Percentiles rank a stretch among this genome's conserved stretches.
These are phyloP conservation scores for Oryza glumipatula DNA, from an alignment of 176 grass and related monocot species.

Conservation along the genomic window DNA sequence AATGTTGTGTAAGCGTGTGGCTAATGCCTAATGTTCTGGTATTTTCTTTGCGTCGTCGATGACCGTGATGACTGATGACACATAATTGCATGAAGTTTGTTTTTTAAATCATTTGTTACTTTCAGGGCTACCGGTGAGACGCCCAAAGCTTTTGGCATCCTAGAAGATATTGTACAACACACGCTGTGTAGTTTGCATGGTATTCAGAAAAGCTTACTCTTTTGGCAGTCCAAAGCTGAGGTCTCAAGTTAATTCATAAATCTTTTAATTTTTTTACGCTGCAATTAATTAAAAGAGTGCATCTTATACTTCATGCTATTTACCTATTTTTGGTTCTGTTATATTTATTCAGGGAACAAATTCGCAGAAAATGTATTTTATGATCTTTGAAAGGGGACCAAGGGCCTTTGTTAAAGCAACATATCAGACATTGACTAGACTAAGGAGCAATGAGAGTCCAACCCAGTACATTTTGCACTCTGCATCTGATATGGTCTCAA, in stretches of 20 bases:
- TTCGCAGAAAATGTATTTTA: constrained; percentile 82
- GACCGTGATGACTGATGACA: neutral
- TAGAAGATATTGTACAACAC: constrained; percentile 79
- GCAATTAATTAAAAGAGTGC: neutral
- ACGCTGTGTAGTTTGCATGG: constrained; percentile 63
- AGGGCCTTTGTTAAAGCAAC: constrained; percentile 69
- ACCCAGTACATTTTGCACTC: constrained; percentile 59
- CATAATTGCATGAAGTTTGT: neutral
- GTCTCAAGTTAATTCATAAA: constrained; percentile 40
- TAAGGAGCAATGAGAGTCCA: constrained; percentile 50
- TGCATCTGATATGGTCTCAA: constrained; percentile 77
- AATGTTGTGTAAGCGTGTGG: neutral
- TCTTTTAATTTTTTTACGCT: neutral
- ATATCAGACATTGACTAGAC: constrained; percentile 55
- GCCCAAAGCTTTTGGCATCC: constrained; percentile 61
- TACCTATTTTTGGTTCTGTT: constrained; percentile 38
- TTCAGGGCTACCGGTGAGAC: constrained; percentile 59
- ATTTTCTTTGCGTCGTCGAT: neutral
- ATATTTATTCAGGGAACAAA: constrained; percentile 54
- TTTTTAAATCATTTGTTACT: neutral
- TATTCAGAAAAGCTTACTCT: constrained; percentile 89
- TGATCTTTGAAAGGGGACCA: constrained; percentile 94
- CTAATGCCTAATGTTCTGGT: neutral
- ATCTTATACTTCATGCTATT: constrained; percentile 25
- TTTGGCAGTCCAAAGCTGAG: constrained; percentile 84